These are phyloP conservation scores for Xylaria sp. DNA, from an alignment of 2,329 filamentous ascomycete genomes.

Conservation along the genomic window DNA sequence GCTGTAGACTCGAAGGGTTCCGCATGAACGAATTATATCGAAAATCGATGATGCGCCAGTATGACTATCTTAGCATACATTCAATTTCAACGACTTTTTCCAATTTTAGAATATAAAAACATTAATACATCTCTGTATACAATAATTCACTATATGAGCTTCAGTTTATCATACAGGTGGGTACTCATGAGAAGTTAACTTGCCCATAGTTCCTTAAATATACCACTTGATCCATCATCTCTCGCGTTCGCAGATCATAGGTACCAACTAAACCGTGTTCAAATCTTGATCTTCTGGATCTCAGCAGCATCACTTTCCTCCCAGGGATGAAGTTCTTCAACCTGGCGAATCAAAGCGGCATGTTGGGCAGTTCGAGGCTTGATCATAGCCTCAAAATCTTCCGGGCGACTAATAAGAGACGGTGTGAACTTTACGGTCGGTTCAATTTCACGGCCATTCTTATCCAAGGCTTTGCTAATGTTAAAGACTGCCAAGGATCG, in stretches of 20 bases:
- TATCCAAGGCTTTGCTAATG: conserved; percentile 46
- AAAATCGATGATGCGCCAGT: too few species aligned
- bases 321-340: conserved; percentile 26
- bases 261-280: not conserved
- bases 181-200: not conserved
- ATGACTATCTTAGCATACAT: too few species aligned
- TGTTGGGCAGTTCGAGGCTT: conserved; percentile 35
- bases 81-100: too few species aligned
- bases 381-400: conserved; percentile 32
- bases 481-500: conserved; percentile 54
- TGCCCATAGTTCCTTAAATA: not conserved
- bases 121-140: too few species aligned
- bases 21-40: too few species aligned
- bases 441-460: conserved; percentile 44
- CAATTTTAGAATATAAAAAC: too few species aligned
- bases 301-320: conserved; percentile 23
- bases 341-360: conserved; percentile 34
- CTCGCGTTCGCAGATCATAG: not conserved
- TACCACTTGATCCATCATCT: not conserved
- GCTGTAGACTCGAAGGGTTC: too few species aligned
- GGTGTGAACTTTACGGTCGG: conserved; percentile 26
- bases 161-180: too few species aligned
- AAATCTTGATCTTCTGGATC: conserved; percentile 3
- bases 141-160: too few species aligned
- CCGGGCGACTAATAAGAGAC: conserved; percentile 35